Base-by-base conservation (phyloP, 2,329 filamentous ascomycete species). In the Arthrinium phaeospermum region DNA sequence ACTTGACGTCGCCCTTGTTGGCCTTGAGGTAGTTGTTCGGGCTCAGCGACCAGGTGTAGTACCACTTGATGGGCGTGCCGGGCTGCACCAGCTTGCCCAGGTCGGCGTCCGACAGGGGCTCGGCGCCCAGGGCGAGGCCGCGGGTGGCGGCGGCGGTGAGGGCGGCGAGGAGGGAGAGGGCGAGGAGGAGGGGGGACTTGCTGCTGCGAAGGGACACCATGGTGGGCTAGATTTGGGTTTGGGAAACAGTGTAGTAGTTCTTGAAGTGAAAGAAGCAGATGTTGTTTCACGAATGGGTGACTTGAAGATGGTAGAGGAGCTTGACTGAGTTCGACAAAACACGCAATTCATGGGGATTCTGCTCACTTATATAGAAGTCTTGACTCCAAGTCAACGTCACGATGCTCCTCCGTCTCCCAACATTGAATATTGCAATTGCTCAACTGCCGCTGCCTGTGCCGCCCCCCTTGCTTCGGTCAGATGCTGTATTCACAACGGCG, bases 31-130 rank as follows among this genome's bases (percentile, higher is more conserved):
- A n/a, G 22, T 41, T 24, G 64, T 67, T 68, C 19, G 80, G 77
- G 72, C 78, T 77, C 0, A 80, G 78, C 0, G 82, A 83, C 83
- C 83, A 85, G 0, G 82, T 85, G 71, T 83, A 85, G 73, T 85
- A 85, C 83, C 83, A 85, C 0, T 78, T 75, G n/a, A 85, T 79
- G 6, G 81, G 76, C 0, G 83, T 84, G 24, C n/a, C n/a, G 10
- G 24, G 1, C 41, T 27, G 24, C 14, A 45, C 44, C 14, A 68
- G 44, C 67, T 41, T 45, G n/a, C 4, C 14, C 2, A 68, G 67
- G 44, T 68, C 67, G 14, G 67, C 22, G 22, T 45, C 7, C 24
- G 44, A 44, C 6, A 47, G 44, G 13, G 67, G 44, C 67, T 45
- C 67, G 24, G 27, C 22, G 24, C 44, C 24, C 16, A 68, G 44